phyloP scores from a whole-genome alignment of 257 asterid species.

The Thymus quinquecostatus region DNA sequence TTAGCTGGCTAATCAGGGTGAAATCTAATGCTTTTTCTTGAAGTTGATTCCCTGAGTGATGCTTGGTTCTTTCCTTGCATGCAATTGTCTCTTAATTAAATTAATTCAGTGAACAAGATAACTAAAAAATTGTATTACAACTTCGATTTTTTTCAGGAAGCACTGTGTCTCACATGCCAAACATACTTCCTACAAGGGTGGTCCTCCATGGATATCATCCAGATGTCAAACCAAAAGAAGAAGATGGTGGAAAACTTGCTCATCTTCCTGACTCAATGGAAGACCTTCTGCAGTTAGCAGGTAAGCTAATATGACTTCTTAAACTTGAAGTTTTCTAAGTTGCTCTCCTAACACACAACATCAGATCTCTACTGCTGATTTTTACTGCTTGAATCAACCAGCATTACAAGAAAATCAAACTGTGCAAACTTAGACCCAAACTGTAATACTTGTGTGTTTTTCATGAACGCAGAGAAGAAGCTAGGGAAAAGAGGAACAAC shows the following conservation, averaged over 20 bases:
- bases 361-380: constrained; percentile 12
- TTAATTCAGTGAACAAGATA: constrained; percentile 23
- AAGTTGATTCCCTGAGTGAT: constrained; percentile 15
- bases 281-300: constrained; percentile 71
- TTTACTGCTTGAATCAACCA: constrained; percentile 19
- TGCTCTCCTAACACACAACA: constrained; percentile 2
- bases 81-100: constrained; percentile 6
- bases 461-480: constrained; percentile 60
- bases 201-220: constrained; percentile 89
- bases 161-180: constrained; percentile 31
- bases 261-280: constrained; percentile 82
- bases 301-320: constrained; percentile 39
- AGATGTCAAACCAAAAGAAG: constrained; percentile 54
- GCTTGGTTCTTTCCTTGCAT: constrained; percentile 8
- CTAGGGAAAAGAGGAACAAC: constrained; percentile 66
- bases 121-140: constrained; percentile 3
- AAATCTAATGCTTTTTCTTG: constrained; percentile 12
- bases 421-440: constrained; percentile 11
- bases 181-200: constrained; percentile 57
- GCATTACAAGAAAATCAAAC: constrained; percentile 5
- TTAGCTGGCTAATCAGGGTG: constrained; percentile 24
- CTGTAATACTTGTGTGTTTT: constrained; percentile 15
- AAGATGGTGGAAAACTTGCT: constrained; percentile 70
- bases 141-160: constrained; percentile 47
- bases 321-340: constrained; percentile 13